Evolutionary conservation across 441 rosid species (phyloP), one percentile per base, ranked within the genome.

Genomic region (Euphorbia corollata): DNA sequence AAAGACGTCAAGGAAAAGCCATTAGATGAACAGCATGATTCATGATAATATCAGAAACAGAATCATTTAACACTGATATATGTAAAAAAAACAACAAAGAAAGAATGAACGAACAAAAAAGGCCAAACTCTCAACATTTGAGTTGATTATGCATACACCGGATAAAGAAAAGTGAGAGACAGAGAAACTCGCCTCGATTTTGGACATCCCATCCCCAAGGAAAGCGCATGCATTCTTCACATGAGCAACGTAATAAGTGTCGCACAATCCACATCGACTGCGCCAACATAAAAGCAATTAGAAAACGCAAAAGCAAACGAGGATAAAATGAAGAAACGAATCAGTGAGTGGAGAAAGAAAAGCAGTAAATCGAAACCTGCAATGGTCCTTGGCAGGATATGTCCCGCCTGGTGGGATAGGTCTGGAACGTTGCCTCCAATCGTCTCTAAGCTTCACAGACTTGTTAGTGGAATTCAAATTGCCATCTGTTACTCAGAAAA

Each of bases 141-240:
- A n/a, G 16, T 47, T 47, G 50, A 38, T 39, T 36, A 15, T 38
- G 50, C n/a, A 41, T 12, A 19, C 11, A 61, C 8, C n/a, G 55
- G 4, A 47, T 5, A 22, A 0, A 27, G 34, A 51, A 23, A 45
- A 43, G 8, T 1, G 8, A 19, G 63, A 22, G 18, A 23, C 19
- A 68, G n/a, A 65, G 18, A 2, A 55, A 27, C 81, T 84, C 65
- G 88, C 98, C 80, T 92, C 97, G 70, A 92, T 86, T 80, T 71
- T 87, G 58, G 98, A 88, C 98, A 92, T 92, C 68, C 97, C 98
- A 78, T 87, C 97, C 59, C 96, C 98, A 20, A 92, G 85, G 78
- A 92, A 92, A 59, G 98, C 98, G 74, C 98, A 92, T 27, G 97
- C 93, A 67, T 82, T 80, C 80, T 87, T 92, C 64, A 92, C 98